These are phyloP conservation scores for Aureobasidium pullulans DNA, from an alignment of 2,329 filamentous ascomycete genomes.

Conservation along the genomic window DNA sequence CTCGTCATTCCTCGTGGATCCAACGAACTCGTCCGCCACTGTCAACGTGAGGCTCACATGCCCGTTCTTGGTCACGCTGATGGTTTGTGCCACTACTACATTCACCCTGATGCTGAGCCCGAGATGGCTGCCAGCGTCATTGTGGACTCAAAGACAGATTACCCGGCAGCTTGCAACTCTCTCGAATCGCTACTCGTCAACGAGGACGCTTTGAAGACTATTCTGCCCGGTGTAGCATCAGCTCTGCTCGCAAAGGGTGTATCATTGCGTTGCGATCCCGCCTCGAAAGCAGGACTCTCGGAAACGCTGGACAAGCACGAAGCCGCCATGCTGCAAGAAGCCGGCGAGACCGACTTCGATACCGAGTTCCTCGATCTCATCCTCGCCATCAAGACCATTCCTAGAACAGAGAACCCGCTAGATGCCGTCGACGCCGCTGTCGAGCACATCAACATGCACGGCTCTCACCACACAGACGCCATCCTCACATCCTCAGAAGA, in stretches of 20 bases:
- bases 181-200: constrained; percentile 89
- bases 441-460: constrained; percentile 82
- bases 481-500: constrained; percentile 67
- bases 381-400: constrained; percentile 75
- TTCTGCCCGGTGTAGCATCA: constrained; percentile 65
- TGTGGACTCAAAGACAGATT: constrained; percentile 87
- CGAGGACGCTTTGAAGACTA: constrained; percentile 55
- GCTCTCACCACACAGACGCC: constrained; percentile 87
- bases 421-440: constrained; percentile 60
- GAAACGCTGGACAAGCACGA: constrained; percentile 37
- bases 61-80: constrained; percentile 95
- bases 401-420: constrained; percentile 22
- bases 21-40: constrained; percentile 82
- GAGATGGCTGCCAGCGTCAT: constrained; percentile 67
- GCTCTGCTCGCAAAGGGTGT: constrained; percentile 73
- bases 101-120: constrained; percentile 69
- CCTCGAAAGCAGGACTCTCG: constrained; percentile 57
- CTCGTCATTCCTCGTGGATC: constrained; percentile 89
- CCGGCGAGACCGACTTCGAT: constrained; percentile 64
- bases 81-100: constrained; percentile 80
- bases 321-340: constrained; percentile 51
- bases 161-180: constrained; percentile 91
- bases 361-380: constrained; percentile 86
- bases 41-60: constrained; percentile 86
- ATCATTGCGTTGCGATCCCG: constrained; percentile 68